A percentile compares a stretch with the other conserved stretches of the same genome.
Evolutionary conservation across 2,329 filamentous ascomycete genomes (phyloP).

Genomic region (Fusarium pseudoanthophilum): DNA sequence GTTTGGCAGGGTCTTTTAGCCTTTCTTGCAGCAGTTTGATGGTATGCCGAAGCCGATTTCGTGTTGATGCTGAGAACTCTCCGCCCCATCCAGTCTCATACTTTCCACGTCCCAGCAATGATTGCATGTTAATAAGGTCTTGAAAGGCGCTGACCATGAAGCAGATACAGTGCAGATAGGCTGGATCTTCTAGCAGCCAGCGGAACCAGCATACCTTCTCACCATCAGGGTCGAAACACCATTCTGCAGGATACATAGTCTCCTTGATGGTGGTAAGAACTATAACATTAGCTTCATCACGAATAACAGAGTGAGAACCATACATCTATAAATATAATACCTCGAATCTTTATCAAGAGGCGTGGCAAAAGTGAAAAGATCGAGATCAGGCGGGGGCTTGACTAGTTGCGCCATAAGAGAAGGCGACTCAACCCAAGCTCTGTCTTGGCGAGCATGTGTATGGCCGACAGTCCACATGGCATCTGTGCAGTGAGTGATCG

Average conservation of each 20-base stretch:
- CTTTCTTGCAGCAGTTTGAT: conserved; percentile 34
- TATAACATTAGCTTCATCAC: background rate
- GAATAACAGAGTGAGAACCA: accelerated
- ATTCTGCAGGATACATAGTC: conserved; percentile 45
- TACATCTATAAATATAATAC: conserved; percentile 36
- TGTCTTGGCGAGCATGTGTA: background rate
- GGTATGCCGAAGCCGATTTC: conserved; percentile 21
- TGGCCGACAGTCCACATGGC: conserved; percentile 11
- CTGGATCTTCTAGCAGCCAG: conserved; percentile 44
- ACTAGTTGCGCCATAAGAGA: conserved; percentile 24
- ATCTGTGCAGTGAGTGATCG: background rate
- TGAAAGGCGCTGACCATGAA: conserved; percentile 42
- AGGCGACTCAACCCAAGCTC: conserved; percentile 26
- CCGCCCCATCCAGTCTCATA: background rate
- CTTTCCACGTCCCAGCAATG: background rate
- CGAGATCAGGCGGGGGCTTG: conserved; percentile 29
- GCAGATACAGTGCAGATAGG: conserved; percentile 42
- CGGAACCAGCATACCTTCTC: conserved; percentile 43
- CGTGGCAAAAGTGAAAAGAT: conserved; percentile 34
- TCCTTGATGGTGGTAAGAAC: conserved; percentile 45
- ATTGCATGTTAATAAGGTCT: conserved; percentile 18
- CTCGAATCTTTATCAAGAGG: conserved; percentile 26
- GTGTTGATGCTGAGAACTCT: conserved; percentile 25
- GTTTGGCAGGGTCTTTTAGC: conserved; percentile 20
- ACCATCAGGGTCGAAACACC: conserved; percentile 41